Evolutionary conservation across 2,329 filamentous ascomycete species (phyloP).

Genomic region (Macrophomina phaseolina): DNA sequence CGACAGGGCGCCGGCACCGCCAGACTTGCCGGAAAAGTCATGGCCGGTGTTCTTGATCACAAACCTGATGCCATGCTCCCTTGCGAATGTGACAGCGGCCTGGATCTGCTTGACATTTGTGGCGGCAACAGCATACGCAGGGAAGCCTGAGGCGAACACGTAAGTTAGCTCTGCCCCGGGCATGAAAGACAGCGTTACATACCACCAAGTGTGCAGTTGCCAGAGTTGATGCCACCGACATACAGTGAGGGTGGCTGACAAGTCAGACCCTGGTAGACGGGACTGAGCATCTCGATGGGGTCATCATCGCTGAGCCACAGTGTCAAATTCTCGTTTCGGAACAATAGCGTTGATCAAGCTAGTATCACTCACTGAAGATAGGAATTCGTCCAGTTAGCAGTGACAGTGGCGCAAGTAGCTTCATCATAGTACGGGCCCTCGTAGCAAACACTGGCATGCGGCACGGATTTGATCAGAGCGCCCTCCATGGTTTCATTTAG

Average conservation of each 20-base stretch:
- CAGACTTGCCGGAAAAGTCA: constrained; percentile 45
- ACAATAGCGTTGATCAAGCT: neutral
- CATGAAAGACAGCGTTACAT: too few relatives aligned
- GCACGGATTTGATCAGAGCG: constrained; percentile 50
- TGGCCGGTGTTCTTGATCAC: constrained; percentile 47
- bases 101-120: constrained; percentile 38
- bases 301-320: constrained; percentile 28
- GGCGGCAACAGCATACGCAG: constrained; percentile 39
- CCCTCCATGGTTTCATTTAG: constrained; percentile 56
- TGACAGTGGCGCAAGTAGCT: constrained; percentile 30
- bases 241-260: constrained; percentile 43
- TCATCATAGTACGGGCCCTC: constrained; percentile 42
- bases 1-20: constrained; percentile 40
- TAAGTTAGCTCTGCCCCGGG: too few relatives aligned
- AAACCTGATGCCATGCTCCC: constrained; percentile 38
- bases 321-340: neutral
- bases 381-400: constrained; percentile 41
- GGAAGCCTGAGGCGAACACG: neutral
- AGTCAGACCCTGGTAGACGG: constrained; percentile 45
- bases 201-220: constrained; percentile 42
- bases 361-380: constrained; percentile 27
- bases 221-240: constrained; percentile 33
- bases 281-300: constrained; percentile 46
- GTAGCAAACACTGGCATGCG: constrained; percentile 56
- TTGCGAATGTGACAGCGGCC: constrained; percentile 37